Evolutionary conservation across 2,329 filamentous ascomycete species (phyloP), one percentile per base, ranked within the genome.

Genomic region (Blumeriella jaapii): DNA sequence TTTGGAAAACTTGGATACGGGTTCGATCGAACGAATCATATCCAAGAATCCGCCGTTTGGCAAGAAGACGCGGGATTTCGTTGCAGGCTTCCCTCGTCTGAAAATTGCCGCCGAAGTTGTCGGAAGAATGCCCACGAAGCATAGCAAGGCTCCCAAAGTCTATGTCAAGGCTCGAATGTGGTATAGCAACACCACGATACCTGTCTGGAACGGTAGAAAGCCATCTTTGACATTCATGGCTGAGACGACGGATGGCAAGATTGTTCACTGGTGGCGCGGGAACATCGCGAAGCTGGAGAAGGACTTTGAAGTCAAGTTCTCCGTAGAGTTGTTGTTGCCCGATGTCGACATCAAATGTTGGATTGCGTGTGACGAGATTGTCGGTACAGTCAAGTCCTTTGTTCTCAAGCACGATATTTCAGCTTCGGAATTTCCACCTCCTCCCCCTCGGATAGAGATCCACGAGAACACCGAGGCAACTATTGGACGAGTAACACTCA

Each of bases 1-100:
- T n/a, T 62, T 98, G 9, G 72, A 78, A 11, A 59, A 57, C 5
- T 67, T 74, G 10, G 78, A 89, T 22, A 65, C 78, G 16, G 70
- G 76, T 34, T 69, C 74, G 16, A 83, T 98, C 33, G 89, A 96
- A 50, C 69, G 75, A 30, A 61, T 85, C 15, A 57, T 93, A 29
- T 79, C 76, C 44, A 78, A 80, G 35, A 85, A 93, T 46, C 83
- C 86, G 0, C 85, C 89, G 0, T 94, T 82, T 52, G 91, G 89
- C 0, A 68, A 71, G 28, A 78, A 78, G 26, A 54, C 93, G 26
- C 61, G 82, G 10, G 71, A 74, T 9, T 63, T 65, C 13, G 58
- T 91, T 7, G 69, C 68, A 1, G 65, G 67, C 0, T 96, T 95
- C 49, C 91, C 91, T 9, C 55, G 57, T 3, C 51, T 78, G 12